Base-by-base conservation (phyloP, 106 monocot genomes). In the Hemerocallis citrina region DNA sequence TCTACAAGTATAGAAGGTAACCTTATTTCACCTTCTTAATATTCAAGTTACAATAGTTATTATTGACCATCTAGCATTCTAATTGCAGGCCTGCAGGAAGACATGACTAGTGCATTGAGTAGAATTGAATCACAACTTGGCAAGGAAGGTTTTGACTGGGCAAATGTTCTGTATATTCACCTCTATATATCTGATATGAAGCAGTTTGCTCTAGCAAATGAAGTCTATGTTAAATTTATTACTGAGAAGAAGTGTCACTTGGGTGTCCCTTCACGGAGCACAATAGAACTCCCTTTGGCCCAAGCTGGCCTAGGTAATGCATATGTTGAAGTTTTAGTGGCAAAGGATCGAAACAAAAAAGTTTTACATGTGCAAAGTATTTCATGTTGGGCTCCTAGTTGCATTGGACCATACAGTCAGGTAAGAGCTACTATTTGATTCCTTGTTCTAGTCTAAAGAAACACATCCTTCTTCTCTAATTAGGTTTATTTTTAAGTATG, bases 301-400 rank as follows among this genome's bases (percentile, higher is more conserved):
- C 58, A 78, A 62, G 78, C 64, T 62, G 78, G 73, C 54, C 72
- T 81, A 19, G 90, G 89, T 37, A 71, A 81, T 76, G 83, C 82
- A 37, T 80, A 68, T 74, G 72, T 95, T 47, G 95, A 95, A 74
- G 83, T 90, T 48, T 44, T 90, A 50, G 95, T 90, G 11, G 41
- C 95, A 34, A 79, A 70, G 29, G 75, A 84, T 33, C 58, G 49
- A 42, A 68, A 62, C 58, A 90, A 84, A 67, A 81, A 61, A 64
- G 90, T 96, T 73, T 55, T 96, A 57, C 95, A 96, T 77, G 95
- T 96, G n/a, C 95, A 96, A 62, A 96, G 95, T 60, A 84, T 96
- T 64, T 96, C 95, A 49, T 87, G 82, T 62, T 96, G 95, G 95
- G 95, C 95, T n/a, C 95, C 95, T 72, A 87, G 95, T 81, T 90